Evolutionary conservation across 78 protist genomes (phyloP), one percentile per base, ranked within the genome.

Genomic region (Speleostelium caveatum): DNA sequence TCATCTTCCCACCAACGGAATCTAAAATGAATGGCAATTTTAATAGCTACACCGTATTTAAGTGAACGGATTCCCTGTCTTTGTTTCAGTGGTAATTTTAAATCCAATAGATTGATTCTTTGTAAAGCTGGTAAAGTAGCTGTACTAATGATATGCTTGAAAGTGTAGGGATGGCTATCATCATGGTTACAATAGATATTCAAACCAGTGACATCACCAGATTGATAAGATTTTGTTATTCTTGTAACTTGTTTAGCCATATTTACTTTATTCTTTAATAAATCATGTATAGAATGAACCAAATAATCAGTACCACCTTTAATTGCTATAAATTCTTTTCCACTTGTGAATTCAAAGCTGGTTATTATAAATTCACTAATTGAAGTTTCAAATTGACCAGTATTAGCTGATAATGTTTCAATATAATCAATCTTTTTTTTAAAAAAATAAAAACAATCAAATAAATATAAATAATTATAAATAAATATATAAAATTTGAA

Each of bases 1-100:
- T 26, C n/a, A 41, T 75, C 86, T 61, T 75, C 72, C 86, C 86
- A 75, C 86, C 86, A 75, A 60, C 86, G 68, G 10, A 24, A 26
- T n/a, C 24, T 38, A 49, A 75, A 75, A 26, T 22, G 5, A 38
- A 75, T 36, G 7, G 72, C 71, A 39, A 75, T 24, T 49, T 75
- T 75, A 19, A 56, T 24, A 0, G 86, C 36, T 22, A 26, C 58
- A 19, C 32, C 66, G 22, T 75, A 75, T 19, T 60, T 24, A 10
- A 75, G 71, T 0, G 71, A 17, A 61, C 86, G 86, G 66, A 38
- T 38, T 2, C 72, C 86, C 12, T 22, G 35, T 19, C 32, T 35
- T 32, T 56, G 30, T 38, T 75, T 75, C 39, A 26, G 28, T 24
- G 86, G 45, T 42, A 75, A 33, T 24, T 41, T 36, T 30, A 32